phyloP scores from a whole-genome alignment of 768 basidiomycete species.

The Russula emetica region DNA sequence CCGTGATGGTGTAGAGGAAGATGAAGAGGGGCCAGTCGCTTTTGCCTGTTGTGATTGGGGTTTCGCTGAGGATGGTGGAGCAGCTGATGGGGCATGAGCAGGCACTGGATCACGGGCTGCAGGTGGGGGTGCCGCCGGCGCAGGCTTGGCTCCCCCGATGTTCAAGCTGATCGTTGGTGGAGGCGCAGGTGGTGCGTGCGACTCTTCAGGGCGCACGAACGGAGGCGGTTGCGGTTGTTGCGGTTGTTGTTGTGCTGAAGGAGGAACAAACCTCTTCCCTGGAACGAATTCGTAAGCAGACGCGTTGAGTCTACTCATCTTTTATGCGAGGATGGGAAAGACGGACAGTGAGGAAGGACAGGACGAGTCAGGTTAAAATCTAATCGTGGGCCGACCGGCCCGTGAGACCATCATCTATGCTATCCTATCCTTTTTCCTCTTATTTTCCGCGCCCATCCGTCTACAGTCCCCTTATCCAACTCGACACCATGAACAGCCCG shows the following conservation, averaged over 20 bases:
- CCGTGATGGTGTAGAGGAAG: slow-evolving; percentile 34
- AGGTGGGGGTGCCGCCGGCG: slow-evolving; percentile 37
- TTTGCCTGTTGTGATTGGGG: slow-evolving; percentile 23
- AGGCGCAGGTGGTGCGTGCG: slow-evolving; percentile 59
- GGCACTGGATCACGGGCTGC: slow-evolving; percentile 34
- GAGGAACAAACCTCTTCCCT: slow-evolving; percentile 48
- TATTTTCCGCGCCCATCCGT: slow-evolving; percentile 40
- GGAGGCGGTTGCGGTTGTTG: slow-evolving; percentile 41
- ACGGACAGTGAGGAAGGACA: background rate
- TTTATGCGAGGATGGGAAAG: background rate
- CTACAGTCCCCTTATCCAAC: slow-evolving; percentile 50
- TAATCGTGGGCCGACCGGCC: slow-evolving; percentile 12
- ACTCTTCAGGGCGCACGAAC: slow-evolving; percentile 53
- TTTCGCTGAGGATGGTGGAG: slow-evolving; percentile 31
- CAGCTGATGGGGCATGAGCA: slow-evolving; percentile 36
- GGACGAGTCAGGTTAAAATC: background rate
- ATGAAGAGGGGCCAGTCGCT: slow-evolving; percentile 13
- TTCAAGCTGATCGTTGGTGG: slow-evolving; percentile 81
- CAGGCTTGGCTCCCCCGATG: slow-evolving; percentile 66
- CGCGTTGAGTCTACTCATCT: slow-evolving; percentile 84
- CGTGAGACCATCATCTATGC: background rate
- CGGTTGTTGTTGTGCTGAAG: slow-evolving; percentile 34
- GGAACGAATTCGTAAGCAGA: slow-evolving; percentile 84
- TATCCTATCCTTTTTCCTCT: background rate
- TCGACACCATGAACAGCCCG: slow-evolving; percentile 59